phyloP scores from a whole-genome alignment of 1,284 basidiomycete species.

The Pascua guehoae region DNA sequence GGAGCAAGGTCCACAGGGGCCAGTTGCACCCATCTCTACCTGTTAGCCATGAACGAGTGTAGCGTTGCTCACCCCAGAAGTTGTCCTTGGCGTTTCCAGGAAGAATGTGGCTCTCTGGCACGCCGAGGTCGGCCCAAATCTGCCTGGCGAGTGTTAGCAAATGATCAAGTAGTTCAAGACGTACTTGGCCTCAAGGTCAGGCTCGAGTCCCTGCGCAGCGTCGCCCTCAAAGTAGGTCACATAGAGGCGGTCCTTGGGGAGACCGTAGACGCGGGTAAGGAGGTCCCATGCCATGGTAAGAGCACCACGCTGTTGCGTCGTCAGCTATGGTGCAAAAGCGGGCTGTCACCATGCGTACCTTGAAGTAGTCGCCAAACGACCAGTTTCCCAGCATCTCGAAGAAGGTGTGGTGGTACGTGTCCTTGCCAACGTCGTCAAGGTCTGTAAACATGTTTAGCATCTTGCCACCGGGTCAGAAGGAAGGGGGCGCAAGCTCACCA shows the following conservation, averaged over 20 bases:
- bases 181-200: constrained; percentile 75
- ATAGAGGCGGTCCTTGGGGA: constrained; percentile 87
- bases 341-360: constrained; percentile 55
- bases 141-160: constrained; percentile 50
- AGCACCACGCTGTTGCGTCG: constrained; percentile 70
- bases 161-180: constrained; percentile 3
- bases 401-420: constrained; percentile 77
- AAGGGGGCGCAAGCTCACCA: constrained; percentile 53
- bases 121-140: constrained; percentile 81
- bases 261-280: constrained; percentile 75
- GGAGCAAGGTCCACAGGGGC: constrained; percentile 95
- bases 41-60: constrained; percentile 2
- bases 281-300: constrained; percentile 91
- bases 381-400: constrained; percentile 99
- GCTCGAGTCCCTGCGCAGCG: constrained; percentile 73
- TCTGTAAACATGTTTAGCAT: constrained; percentile 54
- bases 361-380: constrained; percentile 99
- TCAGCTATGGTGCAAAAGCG: background rate
- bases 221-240: constrained; percentile 99
- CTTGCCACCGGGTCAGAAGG: background rate
- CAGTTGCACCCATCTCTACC: constrained; percentile 94
- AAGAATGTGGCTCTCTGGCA: constrained; percentile 83
- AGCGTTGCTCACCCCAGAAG: constrained; percentile 80
- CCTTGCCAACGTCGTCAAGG: constrained; percentile 96
- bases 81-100: constrained; percentile 96